Conservation (phyloP, 805 yeast genomes). For the Wickerhamomyces mucosus region DNA sequence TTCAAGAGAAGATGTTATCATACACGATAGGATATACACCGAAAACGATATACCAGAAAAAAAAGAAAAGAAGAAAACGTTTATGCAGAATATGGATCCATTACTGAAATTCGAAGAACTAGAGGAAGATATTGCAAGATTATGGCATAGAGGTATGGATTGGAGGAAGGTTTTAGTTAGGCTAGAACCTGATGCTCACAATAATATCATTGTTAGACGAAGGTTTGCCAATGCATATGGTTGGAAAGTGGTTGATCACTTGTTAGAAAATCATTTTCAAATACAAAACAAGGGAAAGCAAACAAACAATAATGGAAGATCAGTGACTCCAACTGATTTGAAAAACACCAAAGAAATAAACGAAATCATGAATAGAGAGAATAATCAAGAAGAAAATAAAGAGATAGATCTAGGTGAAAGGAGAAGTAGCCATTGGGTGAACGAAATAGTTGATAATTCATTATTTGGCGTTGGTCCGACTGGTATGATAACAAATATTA, state of each 20-base stretch:
- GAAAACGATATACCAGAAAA: conserved; percentile 37
- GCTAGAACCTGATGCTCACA: conserved; percentile 68
- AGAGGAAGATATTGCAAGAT: conserved; percentile 62
- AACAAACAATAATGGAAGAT: background rate
- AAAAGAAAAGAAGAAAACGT: conserved; percentile 12
- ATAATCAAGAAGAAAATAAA: conserved; percentile 5
- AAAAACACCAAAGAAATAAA: conserved; percentile 6
- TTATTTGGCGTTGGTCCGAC: conserved; percentile 56
- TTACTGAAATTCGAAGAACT: conserved; percentile 32
- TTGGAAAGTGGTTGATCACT: conserved; percentile 71
- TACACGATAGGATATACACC: conserved; percentile 61
- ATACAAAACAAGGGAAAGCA: background rate
- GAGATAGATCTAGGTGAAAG: conserved; percentile 10
- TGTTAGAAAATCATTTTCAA: conserved; percentile 52
- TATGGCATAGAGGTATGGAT: conserved; percentile 56
- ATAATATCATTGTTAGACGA: conserved; percentile 63
- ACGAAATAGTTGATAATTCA: conserved; percentile 23
- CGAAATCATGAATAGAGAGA: conserved; percentile 8
- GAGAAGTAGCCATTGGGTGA: conserved; percentile 38
- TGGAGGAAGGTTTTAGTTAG: conserved; percentile 69
- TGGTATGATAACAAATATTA: conserved; percentile 55
- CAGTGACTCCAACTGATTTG: conserved; percentile 5
- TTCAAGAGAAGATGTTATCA: conserved; percentile 44
- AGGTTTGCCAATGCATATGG: conserved; percentile 75
- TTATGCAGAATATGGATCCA: conserved; percentile 24